Base-by-base conservation (phyloP, 2,329 filamentous ascomycete species). In the Xylariaceae sp. region DNA sequence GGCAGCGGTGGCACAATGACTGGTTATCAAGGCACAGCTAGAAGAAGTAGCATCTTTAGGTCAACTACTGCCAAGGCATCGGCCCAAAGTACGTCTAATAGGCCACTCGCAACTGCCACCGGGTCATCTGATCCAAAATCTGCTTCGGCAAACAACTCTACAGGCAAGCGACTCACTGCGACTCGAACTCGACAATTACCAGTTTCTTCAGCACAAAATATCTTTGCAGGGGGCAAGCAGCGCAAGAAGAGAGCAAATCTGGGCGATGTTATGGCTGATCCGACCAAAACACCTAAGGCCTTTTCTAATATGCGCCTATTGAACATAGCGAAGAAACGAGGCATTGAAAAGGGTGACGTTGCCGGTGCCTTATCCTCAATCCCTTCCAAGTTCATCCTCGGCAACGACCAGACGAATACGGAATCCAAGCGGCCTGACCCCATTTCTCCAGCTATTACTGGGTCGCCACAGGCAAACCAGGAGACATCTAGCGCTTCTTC, bases 221-320 rank as follows among this genome's bases (percentile, higher is more conserved):
- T 84, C 1, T 84, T 84, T 44, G 60, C 68, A 6, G 73, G 73
- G 8, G 80, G 81, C 2, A 79, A 72, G 54, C 68, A 63, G 23
- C 69, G 65, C 26, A 79, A 75, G 58, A 64, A 66, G 17, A 72
- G 76, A 12, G 39, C 53, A 2, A 74, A 62, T 11, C 67, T 84
- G 3, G 65, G 63, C 12, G 74, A 79, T 3, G 70, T 53, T 7
- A 77, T 79, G 56, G 66, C 66, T 12, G 77, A 85, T 65, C 63
- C 76, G 7, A 73, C 63, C 2, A 80, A 74, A 58, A 60, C 68
- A 1, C 74, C 76, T 0, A 79, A 75, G 41, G 56, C 76, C 8
- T 80, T 83, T 37, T 67, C 52, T 2, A 77, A 69, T 4, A 63
- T 71, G 57, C 76, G 73, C 8, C 60, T 73, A 7, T 64, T 67